Percentiles rank a stretch among this genome's conserved stretches.
Conservation (phyloP, 2,329 filamentous ascomycete genomes). For the Stachybotrys echinatus region DNA sequence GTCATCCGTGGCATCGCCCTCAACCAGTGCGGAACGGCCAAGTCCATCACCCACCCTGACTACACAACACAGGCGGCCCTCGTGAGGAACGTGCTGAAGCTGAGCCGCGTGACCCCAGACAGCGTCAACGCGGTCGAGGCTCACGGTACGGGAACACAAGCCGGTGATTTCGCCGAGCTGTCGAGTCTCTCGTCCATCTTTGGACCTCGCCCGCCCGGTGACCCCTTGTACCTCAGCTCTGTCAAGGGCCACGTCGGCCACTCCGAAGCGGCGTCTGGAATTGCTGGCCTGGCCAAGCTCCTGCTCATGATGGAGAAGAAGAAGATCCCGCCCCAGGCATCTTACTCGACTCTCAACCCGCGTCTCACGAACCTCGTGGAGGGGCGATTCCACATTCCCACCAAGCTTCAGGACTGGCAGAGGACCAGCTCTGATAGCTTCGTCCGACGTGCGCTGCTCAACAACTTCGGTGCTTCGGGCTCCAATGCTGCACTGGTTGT, state of each 20-base stretch:
- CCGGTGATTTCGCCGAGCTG: constrained; percentile 78
- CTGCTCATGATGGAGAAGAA: constrained; percentile 16
- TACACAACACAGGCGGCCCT: constrained; percentile 9
- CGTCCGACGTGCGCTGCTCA: constrained; percentile 19
- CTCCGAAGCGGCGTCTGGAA: constrained; percentile 18
- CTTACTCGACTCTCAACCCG: constrained; percentile 20
- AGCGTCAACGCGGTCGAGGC: constrained; percentile 61
- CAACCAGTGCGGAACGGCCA: constrained; percentile 34
- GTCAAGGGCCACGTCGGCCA: constrained; percentile 19
- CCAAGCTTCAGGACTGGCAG: constrained; percentile 2
- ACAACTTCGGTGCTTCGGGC: constrained; percentile 27
- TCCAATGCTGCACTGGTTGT: constrained; percentile 17
- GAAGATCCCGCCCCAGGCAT: constrained; percentile 14
- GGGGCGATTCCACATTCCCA: not conserved
- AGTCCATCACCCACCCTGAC: constrained; percentile 17
- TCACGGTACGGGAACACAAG: constrained; percentile 83
- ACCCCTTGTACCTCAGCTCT: constrained; percentile 26
- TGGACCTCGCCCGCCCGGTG: constrained; percentile 35
- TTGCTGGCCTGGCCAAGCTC: constrained; percentile 17
- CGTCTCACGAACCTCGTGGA: not conserved
- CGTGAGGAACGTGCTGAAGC: constrained; percentile 32
- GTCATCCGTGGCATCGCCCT: constrained; percentile 29
- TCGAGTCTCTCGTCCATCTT: not conserved
- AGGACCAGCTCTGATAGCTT: not conserved
- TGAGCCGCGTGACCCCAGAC: not conserved